phyloP scores from a whole-genome alignment of 257 asterid genomes.

The Solanum bulbocastanum region DNA sequence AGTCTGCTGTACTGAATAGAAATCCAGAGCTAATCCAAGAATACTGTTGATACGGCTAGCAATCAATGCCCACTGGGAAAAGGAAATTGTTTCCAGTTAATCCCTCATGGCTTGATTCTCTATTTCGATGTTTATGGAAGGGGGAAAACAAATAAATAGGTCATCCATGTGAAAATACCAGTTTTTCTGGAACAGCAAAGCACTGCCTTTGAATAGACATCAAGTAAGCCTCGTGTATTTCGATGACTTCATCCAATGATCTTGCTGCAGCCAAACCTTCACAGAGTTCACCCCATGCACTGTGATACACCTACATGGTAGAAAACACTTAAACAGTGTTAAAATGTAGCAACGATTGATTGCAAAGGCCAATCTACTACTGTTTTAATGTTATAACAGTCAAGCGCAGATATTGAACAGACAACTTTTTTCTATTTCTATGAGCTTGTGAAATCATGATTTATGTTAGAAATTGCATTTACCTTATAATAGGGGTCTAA shows the following conservation, averaged over 20 bases:
- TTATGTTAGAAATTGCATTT: background rate
- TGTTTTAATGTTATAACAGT: background rate
- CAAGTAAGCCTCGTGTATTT: constrained; percentile 88
- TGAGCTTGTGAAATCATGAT: background rate
- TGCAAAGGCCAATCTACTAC: background rate
- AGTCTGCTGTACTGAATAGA: constrained; percentile 67
- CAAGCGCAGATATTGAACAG: background rate
- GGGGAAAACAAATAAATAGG: background rate
- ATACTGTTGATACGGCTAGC: constrained; percentile 92
- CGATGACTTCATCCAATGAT: constrained; percentile 86
- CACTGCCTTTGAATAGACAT: constrained; percentile 82
- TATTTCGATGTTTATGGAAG: background rate
- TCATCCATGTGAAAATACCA: constrained; percentile 29
- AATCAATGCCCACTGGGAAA: constrained; percentile 72
- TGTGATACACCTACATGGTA: constrained; percentile 76
- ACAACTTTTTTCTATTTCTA: background rate
- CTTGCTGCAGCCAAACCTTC: constrained; percentile 85
- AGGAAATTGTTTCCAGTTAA: background rate
- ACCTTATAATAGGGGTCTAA: background rate
- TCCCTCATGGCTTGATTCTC: background rate
- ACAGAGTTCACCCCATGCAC: constrained; percentile 95
- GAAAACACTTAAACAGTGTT: background rate
- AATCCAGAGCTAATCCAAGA: constrained; percentile 82
- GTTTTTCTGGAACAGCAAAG: constrained; percentile 94
- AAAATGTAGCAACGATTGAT: background rate